Base-by-base conservation (phyloP, 441 rosid genomes). In the Erysimum cheiri region DNA sequence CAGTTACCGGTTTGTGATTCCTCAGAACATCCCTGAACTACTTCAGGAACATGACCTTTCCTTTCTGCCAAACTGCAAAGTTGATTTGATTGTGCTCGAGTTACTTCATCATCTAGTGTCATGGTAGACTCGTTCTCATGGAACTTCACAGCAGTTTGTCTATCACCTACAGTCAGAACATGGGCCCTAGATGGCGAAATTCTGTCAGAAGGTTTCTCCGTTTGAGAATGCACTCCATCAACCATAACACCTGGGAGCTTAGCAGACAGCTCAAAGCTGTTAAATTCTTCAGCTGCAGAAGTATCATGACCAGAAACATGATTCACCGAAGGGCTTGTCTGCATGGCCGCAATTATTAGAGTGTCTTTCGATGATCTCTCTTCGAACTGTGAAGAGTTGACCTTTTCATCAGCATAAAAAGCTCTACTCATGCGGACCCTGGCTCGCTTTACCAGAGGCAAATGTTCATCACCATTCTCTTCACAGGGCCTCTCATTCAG, bases 391-490 rank as follows among this genome's bases (percentile, higher is more conserved):
- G 69, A 77, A 75, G 70, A 71, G 37, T 44, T 80, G 36, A 47
- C 76, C 73, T 71, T 75, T 55, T 76, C 78, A 64, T 82, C 78
- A 60, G 76, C 81, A 28, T 66, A 67, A 68, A 87, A 76, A 13
- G 79, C 79, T 79, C 86, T 84, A 36, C 97, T 82, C 98, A 91
- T 89, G 63, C 97, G 84, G 73, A 93, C 99, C 84, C 99, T 86
- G 14, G 99, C 99, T 69, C 98, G 89, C 81, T 96, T 93, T 60
- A 91, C 85, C 43, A 96, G 77, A 8, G 99, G 98, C 83, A 96
- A 82, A 78, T 96, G 99, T 77, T 91, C 91, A 77, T 96, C 99
- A 49, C 97, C 99, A 74, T 84, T 92, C 56, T 83, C 98, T 77
- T 79, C 87, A 28, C 73, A 76, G 62, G 74, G 74, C 60, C 74